Base-by-base conservation (phyloP, 1,139 yeast species). In the Geotrichum citri-aurantii region DNA sequence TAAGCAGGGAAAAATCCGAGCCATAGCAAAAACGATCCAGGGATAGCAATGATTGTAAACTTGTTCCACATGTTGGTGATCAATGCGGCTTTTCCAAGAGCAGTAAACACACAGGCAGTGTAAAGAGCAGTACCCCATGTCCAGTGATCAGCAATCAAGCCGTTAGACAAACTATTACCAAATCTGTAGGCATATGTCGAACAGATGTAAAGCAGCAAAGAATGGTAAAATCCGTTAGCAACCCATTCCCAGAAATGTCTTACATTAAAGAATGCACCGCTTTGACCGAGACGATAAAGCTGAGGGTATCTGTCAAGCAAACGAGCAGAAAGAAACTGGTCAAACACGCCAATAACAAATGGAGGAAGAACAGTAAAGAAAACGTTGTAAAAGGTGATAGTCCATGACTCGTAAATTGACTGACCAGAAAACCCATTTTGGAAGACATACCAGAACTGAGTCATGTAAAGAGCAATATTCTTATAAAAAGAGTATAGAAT, bases 221-320 rank as follows among this genome's bases (percentile, higher is more conserved):
- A 90, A 71, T 95, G 99, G 73, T 82, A 95, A 69, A 95, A 93
- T 0, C 99, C 99, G 72, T 95, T 95, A 55, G 84, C 76, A 56
- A 93, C 88, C 99, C 99, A 95, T 29, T 96, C 90, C 98, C 98
- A 93, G 72, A 95, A 95, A 52, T 91, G 92, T 7, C 84, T 79
- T 7, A 91, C 96, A 65, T 93, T 93, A 77, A 95, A 89, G 69
- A 93, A 93, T 60, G 82, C 85, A 42, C 95, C 88, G 63, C 82
- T 79, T 72, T 93, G 98, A 4, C 99, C 99, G 54, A 93, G 77
- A 68, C 86, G 88, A 73, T 95, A 95, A 55, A 95, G 77, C 69
- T 89, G 97, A 0, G 99, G 99, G 69, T 95, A 95, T 59, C 95
- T 81, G 65, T 90, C 96, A 54, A 95, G 77, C 67, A 92, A 79